Evolutionary conservation across 352 stramenopile genomes (phyloP), one percentile per base, ranked within the genome.

Genomic region (Phytophthora uliginosa): DNA sequence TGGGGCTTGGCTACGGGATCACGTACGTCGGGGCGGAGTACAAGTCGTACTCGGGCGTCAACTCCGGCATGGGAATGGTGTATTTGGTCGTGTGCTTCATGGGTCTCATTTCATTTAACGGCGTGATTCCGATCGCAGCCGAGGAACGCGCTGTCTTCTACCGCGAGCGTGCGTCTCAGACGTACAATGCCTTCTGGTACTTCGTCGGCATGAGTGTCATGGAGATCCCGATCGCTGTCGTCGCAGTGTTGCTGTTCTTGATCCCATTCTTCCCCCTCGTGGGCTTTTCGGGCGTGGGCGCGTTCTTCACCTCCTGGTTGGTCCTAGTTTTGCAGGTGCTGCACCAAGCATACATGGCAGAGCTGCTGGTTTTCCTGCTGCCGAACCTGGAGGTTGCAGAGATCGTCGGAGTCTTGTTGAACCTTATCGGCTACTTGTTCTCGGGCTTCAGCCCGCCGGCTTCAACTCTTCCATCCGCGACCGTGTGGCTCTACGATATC

Each of bases 1-100:
- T 96, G 57, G 86, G 82, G 2, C 62, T 96, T 7, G 64, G 95
- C 20, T 83, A 95, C n/a, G 84, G 80, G 12, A 68, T 89, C 7
- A 73, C 93, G 10, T 96, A 89, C 61, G 22, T 69, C 13, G 58
- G 63, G 10, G 56, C 59, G 2, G 61, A 82, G 42, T 82, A 80
- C 55, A 63, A n/a, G 9, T 81, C 77, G 15, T 82, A 77, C 66
- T n/a, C 26, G 5, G 74, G 67, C 1, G 22, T 78, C 33, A 82
- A 82, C 54, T 67, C 53, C 2, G 80, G 78, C 8, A 59, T 96
- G 45, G 83, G 86, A 6, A 82, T 73, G 63, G 7, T 74, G 5
- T 74, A 55, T 34, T 50, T 69, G 59, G 42, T 52, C 24, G n/a
- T 40, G 8, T 31, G 7, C 26, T 64, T 54, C 42, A 56, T 64